These are phyloP conservation scores for Ascochyta fabae DNA, from an alignment of 2,329 filamentous ascomycete genomes.

Conservation along the genomic window DNA sequence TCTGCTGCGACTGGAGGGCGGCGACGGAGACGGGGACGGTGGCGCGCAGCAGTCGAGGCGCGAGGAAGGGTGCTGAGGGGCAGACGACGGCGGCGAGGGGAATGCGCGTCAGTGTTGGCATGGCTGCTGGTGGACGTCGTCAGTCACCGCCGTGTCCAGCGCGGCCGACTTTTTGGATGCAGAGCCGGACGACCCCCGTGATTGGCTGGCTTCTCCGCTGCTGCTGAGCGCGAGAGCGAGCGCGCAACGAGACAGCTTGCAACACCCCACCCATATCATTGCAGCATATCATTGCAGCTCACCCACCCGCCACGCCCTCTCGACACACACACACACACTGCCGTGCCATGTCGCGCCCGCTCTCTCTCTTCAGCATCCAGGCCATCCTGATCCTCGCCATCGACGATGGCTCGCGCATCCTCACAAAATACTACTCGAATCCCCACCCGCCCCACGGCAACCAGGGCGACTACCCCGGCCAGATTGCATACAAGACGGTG, in stretches of 20 bases:
- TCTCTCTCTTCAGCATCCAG: slow-evolving; percentile 62
- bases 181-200: slow-evolving; percentile 24
- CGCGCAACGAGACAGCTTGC: slow-evolving; percentile 39
- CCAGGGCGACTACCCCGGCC: slow-evolving; percentile 65
- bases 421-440: slow-evolving; percentile 88
- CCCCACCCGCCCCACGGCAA: slow-evolving; percentile 71
- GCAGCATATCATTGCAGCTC: neutral
- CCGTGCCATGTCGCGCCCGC: slow-evolving; percentile 61
- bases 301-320: neutral
- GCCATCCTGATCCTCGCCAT: slow-evolving; percentile 63
- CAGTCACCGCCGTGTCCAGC: neutral
- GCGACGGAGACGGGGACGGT: slow-evolving; percentile 16
- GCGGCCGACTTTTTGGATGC: slow-evolving; percentile 4
- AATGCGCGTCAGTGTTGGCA: slow-evolving; percentile 31
- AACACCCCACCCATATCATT: slow-evolving; percentile 12
- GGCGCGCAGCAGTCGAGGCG: slow-evolving; percentile 38
- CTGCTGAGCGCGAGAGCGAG: slow-evolving; percentile 13
- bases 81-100: slow-evolving; percentile 42
- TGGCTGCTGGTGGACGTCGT: slow-evolving; percentile 10
- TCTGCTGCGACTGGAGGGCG: slow-evolving; percentile 12
- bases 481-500: slow-evolving; percentile 82
- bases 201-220: slow-evolving; percentile 37
- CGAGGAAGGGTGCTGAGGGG: slow-evolving; percentile 46
- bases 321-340: slow-evolving; percentile 7
- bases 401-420: slow-evolving; percentile 89